Conservation (phyloP, 768 basidiomycete genomes). For the Suillus cothurnatus region DNA sequence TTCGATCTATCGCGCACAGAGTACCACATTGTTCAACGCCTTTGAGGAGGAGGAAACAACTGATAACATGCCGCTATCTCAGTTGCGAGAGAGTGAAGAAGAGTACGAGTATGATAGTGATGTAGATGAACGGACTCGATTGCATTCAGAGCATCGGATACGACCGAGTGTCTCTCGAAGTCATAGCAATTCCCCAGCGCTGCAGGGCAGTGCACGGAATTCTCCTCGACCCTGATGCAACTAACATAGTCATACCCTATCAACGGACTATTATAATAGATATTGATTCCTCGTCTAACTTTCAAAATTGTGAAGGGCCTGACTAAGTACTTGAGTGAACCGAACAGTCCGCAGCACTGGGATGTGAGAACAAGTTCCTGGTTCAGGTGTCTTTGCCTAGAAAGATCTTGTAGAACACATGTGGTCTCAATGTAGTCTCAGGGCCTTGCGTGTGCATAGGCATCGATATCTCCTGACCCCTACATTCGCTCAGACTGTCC, state of each 20-base stretch:
- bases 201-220: slow-evolving; percentile 30
- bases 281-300: slow-evolving; percentile 6
- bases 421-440: slow-evolving; percentile 21
- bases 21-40: slow-evolving; percentile 70
- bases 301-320: background rate
- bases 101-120: slow-evolving; percentile 48
- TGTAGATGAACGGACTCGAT: slow-evolving; percentile 45
- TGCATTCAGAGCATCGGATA: slow-evolving; percentile 31
- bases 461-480: slow-evolving; percentile 26
- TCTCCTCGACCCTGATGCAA: slow-evolving; percentile 24
- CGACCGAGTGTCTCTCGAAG: slow-evolving; percentile 47
- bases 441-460: slow-evolving; percentile 18
- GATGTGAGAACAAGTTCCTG: slow-evolving; percentile 10
- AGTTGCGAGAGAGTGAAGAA: slow-evolving; percentile 69
- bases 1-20: slow-evolving; percentile 67
- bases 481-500: slow-evolving; percentile 4
- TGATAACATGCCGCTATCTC: slow-evolving; percentile 57
- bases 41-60: slow-evolving; percentile 60
- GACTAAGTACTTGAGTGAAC: background rate
- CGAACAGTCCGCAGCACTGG: slow-evolving; percentile 18
- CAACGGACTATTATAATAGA: slow-evolving; percentile 32
- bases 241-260: slow-evolving; percentile 18
- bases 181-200: slow-evolving; percentile 53
- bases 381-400: background rate
- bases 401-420: slow-evolving; percentile 17